Percentiles rank a stretch among this genome's conserved stretches.
These are phyloP conservation scores for Giardia muris DNA, from an alignment of 208 protist species.

Conservation along the genomic window DNA sequence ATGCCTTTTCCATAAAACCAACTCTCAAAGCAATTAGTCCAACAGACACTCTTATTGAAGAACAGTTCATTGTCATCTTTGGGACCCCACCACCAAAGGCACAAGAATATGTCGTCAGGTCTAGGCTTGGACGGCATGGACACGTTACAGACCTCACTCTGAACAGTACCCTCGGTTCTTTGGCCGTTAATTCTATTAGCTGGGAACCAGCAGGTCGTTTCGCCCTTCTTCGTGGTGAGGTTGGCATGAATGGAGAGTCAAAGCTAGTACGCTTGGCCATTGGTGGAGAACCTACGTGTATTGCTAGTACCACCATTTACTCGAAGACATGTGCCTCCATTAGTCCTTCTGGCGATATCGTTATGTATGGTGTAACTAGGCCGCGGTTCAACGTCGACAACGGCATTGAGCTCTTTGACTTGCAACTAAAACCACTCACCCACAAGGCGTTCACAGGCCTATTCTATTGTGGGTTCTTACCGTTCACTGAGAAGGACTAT, in stretches of 20 bases:
- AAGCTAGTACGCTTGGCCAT: background rate
- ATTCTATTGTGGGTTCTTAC: background rate
- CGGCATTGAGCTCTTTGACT: background rate
- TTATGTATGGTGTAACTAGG: background rate
- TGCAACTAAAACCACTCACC: background rate
- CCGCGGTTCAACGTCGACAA: background rate
- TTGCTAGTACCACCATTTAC: background rate
- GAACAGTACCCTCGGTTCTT: background rate
- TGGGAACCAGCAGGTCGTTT: background rate
- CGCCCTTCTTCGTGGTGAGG: background rate
- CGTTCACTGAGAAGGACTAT: background rate
- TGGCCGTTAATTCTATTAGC: background rate
- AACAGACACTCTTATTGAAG: background rate
- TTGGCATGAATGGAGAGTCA: background rate
- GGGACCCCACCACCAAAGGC: background rate
- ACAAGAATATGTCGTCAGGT: background rate
- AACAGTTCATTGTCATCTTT: background rate
- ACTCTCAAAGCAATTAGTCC: background rate
- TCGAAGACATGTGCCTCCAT: background rate
- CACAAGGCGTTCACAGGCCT: background rate
- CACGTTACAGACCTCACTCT: background rate
- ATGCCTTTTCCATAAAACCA: background rate
- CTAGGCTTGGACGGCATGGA: background rate
- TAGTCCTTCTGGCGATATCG: background rate
- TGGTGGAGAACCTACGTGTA: background rate